phyloP scores from a whole-genome alignment of 139 green algal genomes.

The Pedinophyceae sp. region DNA sequence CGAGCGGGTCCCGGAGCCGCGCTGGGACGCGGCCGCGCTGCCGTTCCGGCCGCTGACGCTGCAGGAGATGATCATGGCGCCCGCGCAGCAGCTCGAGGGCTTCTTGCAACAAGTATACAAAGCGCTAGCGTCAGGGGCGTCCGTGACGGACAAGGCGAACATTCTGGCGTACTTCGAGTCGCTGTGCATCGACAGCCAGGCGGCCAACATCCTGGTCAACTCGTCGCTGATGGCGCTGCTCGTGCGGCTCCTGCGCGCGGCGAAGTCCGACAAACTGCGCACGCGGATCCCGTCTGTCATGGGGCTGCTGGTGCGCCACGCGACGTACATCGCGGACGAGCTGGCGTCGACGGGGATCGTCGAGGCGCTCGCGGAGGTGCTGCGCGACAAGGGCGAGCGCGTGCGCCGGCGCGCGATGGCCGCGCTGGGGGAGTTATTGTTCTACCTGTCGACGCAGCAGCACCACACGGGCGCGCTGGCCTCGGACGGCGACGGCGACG shows the following conservation, averaged over 20 bases:
- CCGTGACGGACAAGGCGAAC: slow-evolving; percentile 48
- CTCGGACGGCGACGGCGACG: slow-evolving; percentile 1
- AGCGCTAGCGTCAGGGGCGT: not conserved
- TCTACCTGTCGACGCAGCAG: slow-evolving; percentile 84
- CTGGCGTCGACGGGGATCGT: slow-evolving; percentile 40
- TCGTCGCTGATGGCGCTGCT: slow-evolving; percentile 56
- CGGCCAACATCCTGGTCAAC: slow-evolving; percentile 80
- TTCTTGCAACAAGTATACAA: slow-evolving; percentile 32
- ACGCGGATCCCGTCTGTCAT: slow-evolving; percentile 27
- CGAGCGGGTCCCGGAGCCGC: slow-evolving; percentile 21
- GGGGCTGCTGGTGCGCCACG: slow-evolving; percentile 74
- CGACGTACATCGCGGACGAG: slow-evolving; percentile 66
- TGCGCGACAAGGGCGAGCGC: slow-evolving; percentile 51
- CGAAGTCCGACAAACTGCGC: slow-evolving; percentile 37
- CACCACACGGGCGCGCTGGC: slow-evolving; percentile 18
- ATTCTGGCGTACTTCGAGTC: slow-evolving; percentile 81
- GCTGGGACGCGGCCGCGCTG: slow-evolving; percentile 21
- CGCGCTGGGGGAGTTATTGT: slow-evolving; percentile 81
- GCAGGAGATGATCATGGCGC: slow-evolving; percentile 33
- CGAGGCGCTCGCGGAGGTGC: slow-evolving; percentile 48
- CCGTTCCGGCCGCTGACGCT: slow-evolving; percentile 19
- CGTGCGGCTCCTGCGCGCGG: slow-evolving; percentile 33
- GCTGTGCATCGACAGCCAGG: slow-evolving; percentile 46
- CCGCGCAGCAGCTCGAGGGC: slow-evolving; percentile 26
- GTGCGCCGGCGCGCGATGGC: slow-evolving; percentile 63